A percentile compares a stretch with the other conserved stretches of the same genome.
These are phyloP conservation scores for Hansenula anomala DNA, from an alignment of 1,139 yeast species.

Conservation along the genomic window DNA sequence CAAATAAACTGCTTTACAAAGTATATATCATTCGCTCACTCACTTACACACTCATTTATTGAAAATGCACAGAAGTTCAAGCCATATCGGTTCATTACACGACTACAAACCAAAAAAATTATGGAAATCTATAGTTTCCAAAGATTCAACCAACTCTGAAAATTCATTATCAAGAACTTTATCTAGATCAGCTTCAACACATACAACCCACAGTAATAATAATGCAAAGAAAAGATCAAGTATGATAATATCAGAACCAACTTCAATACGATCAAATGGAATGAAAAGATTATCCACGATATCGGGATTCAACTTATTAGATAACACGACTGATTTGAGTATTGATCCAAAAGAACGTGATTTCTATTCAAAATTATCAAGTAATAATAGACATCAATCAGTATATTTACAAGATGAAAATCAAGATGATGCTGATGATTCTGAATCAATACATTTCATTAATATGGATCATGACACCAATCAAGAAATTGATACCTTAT, in stretches of 20 bases:
- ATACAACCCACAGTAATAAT: too few relatives aligned
- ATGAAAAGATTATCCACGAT: neutral
- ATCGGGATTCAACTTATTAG: neutral
- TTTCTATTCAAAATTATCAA: constrained; percentile 10
- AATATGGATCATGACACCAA: neutral
- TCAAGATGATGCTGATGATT: neutral
- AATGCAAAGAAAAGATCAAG: constrained; percentile 4
- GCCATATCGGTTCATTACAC: neutral
- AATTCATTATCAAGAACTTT: neutral
- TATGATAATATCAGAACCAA: constrained; percentile 5
- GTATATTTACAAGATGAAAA: neutral
- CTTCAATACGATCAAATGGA: constrained; percentile 3
- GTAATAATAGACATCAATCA: constrained; percentile 1
- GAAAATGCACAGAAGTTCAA: neutral
- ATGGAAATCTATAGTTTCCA: neutral
- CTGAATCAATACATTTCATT: neutral
- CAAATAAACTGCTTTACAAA: too few relatives aligned
- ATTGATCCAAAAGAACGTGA: constrained; percentile 19
- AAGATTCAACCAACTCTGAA: neutral
- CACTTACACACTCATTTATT: too few relatives aligned
- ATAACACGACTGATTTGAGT: neutral
- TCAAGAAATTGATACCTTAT: constrained; percentile 2
- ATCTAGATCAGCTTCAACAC: too few relatives aligned
- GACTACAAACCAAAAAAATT: neutral
- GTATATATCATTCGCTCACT: too few relatives aligned